These are phyloP conservation scores for Guyanaporus albipodus DNA, from an alignment of 768 basidiomycete genomes.

Conservation along the genomic window DNA sequence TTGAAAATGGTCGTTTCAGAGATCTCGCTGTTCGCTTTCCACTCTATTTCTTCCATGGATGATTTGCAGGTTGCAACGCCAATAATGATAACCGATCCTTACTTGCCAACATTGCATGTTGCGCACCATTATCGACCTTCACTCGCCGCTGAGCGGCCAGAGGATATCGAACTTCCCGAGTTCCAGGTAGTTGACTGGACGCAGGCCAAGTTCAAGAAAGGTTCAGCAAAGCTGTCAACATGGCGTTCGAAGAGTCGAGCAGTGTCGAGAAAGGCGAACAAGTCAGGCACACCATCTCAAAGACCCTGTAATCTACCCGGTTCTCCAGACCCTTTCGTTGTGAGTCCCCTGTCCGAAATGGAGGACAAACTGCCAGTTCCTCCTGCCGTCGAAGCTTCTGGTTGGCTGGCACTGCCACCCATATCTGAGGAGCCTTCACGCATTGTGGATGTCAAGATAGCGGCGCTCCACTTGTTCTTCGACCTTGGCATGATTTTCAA, in stretches of 20 bases:
- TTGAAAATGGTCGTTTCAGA: slow-evolving; percentile 37
- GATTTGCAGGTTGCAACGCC: slow-evolving; percentile 47
- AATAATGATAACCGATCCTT: slow-evolving; percentile 70
- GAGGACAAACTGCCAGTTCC: slow-evolving; percentile 8
- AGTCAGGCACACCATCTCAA: slow-evolving; percentile 17
- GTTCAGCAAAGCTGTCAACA: slow-evolving; percentile 51
- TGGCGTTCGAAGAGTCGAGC: slow-evolving; percentile 53
- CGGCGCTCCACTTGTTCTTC: slow-evolving; percentile 73
- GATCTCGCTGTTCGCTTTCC: slow-evolving; percentile 55
- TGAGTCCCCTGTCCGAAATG: slow-evolving; percentile 15
- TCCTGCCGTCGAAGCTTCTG: slow-evolving; percentile 20
- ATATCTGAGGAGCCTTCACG: slow-evolving; percentile 1
- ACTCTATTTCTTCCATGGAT: slow-evolving; percentile 16
- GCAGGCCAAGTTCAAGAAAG: slow-evolving; percentile 33
- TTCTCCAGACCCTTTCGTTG: slow-evolving; percentile 17
- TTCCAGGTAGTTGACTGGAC: slow-evolving; percentile 69
- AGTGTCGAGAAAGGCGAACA: slow-evolving; percentile 14
- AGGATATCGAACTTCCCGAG: slow-evolving; percentile 39
- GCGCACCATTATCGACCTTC: slow-evolving; percentile 41
- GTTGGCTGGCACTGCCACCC: slow-evolving; percentile 2
- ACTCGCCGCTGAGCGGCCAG: slow-evolving; percentile 18
- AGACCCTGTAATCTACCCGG: slow-evolving; percentile 12
- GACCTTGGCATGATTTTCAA: slow-evolving; percentile 52
- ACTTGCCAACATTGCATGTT: slow-evolving; percentile 57
- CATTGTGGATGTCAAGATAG: slow-evolving; percentile 37